These are phyloP conservation scores for Mucor sp. DNA, from an alignment of 371 early-diverging fungal species.

Conservation along the genomic window DNA sequence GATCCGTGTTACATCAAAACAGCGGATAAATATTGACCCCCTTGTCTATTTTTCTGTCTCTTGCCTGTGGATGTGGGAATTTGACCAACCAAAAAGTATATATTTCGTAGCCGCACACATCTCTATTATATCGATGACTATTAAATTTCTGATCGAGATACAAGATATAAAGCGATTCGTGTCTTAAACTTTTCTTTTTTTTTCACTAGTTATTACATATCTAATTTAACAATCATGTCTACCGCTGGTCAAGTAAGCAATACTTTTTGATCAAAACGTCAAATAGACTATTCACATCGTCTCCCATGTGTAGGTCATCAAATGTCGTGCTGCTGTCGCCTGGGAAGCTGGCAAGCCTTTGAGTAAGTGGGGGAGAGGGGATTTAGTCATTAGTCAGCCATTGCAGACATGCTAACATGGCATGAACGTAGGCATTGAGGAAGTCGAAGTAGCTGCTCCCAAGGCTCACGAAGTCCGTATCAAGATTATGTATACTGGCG, in stretches of 20 bases:
- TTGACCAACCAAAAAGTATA: too few species aligned
- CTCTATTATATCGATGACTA: neutral
- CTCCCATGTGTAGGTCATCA: constrained; percentile 63
- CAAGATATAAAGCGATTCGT: neutral
- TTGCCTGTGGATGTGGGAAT: too few species aligned
- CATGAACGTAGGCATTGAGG: constrained; percentile 73
- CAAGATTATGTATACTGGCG: constrained; percentile 88
- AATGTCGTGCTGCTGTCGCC: constrained; percentile 95
- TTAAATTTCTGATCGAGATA: neutral
- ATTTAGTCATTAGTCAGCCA: neutral
- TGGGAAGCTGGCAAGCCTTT: constrained; percentile 93
- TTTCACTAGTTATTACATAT: neutral
- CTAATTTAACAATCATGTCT: constrained; percentile 9
- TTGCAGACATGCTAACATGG: neutral
- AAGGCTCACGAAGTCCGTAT: constrained; percentile 95
- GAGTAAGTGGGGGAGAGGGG: constrained; percentile 70
- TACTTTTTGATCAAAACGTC: neutral
- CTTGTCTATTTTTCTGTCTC: too few species aligned
- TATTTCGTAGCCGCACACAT: too few species aligned
- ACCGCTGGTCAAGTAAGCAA: constrained; percentile 38
- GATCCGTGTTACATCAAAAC: too few species aligned
- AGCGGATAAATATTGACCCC: too few species aligned
- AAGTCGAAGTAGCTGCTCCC: constrained; percentile 91
- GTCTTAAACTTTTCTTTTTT: neutral
- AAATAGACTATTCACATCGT: neutral